Base-by-base conservation (phyloP, 768 basidiomycete species). In the Multifurca ochricompacta region DNA sequence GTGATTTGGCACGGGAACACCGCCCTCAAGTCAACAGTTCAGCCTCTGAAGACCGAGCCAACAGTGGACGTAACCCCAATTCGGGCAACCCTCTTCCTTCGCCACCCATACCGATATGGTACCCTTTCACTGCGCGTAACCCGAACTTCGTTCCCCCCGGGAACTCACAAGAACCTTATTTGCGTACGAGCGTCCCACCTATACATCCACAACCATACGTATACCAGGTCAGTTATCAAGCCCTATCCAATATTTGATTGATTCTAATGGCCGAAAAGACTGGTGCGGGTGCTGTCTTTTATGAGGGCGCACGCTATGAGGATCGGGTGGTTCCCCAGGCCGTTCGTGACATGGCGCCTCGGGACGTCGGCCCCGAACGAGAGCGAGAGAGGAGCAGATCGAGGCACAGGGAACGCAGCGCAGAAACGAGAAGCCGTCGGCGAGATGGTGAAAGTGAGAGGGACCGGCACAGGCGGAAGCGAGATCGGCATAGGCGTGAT, bases 291-390 rank as follows among this genome's bases (percentile, higher is more conserved):
- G 54, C 54, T 2, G 54, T 56, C 6, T 59, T 6, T n/a, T 51
- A 46, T 40, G 43, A 56, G 37, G 58, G 58, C n/a, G 49, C 54
- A 19, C 48, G 25, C 27, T 42, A 51, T 18, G 58, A 51, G 3
- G 54, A 59, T 11, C 58, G 58, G 28, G 58, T 59, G 1, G 49
- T 59, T 3, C 58, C 58, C 10, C 36, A n/a, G 28, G n/a, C 27
- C 7, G 32, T 40, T 27, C 55, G 32, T 47, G 55, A 51, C 14
- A 46, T 47, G 56, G 45, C 50, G 27, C 18, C 45, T 36, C 43
- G 49, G 30, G 55, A 56, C 30, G 31, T 19, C 4, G 39, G 39
- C 9, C 2, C 25, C 10, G 50, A 56, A 23, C 44, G 34, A 18
- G 56, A 52, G 23, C 51, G 19, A 40, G 43, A 37, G 13, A 40